Evolutionary conservation across 331 rosid species (phyloP), one percentile per base, ranked within the genome.

Genomic region (Malus hybrid): DNA sequence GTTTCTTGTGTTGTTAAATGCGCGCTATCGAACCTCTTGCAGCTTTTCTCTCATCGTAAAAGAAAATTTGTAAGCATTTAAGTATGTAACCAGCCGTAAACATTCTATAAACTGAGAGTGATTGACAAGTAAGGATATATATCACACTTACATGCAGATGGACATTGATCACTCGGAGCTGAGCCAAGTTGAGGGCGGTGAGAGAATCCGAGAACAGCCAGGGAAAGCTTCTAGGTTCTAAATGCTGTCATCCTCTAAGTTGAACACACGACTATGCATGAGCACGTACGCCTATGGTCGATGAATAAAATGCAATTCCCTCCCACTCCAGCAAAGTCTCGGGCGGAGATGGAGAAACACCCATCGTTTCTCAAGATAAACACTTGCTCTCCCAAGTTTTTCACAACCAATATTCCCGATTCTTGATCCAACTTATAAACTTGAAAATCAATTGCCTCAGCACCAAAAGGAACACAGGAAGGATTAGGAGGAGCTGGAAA

Each of bases 341-440:
- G 29, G 12, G 87, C 74, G 1, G 86, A 73, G 44, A 87, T 73
- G 29, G 88, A 87, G 58, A 87, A 85, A 18, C 60, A 79, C 12
- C 88, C 64, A n/a, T 74, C 76, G 7, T 24, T 62, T 2, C 88
- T 73, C 87, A 85, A 76, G 22, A 83, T 16, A 61, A 87, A 87
- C 1, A 82, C 77, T 76, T 79, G 63, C 52, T 85, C 89, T 26
- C 79, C 76, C 87, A 84, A 76, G 66, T 85, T 53, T 3, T 82
- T 80, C 73, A 84, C 83, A 79, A 82, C 85, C 93, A 90, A 86
- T 6, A 16, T 76, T 2, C 82, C 87, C 81, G 83, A 80, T 33
- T 88, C 93, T 63, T 84, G 90, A 71, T 88, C 90, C 86, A 86
- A 55, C 87, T 81, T 88, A 69, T 82, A 84, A 71, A 84, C 87